Evolutionary conservation across 129 eudicot genomes (phyloP).

Genomic region (Chrysanthemum makinoi): DNA sequence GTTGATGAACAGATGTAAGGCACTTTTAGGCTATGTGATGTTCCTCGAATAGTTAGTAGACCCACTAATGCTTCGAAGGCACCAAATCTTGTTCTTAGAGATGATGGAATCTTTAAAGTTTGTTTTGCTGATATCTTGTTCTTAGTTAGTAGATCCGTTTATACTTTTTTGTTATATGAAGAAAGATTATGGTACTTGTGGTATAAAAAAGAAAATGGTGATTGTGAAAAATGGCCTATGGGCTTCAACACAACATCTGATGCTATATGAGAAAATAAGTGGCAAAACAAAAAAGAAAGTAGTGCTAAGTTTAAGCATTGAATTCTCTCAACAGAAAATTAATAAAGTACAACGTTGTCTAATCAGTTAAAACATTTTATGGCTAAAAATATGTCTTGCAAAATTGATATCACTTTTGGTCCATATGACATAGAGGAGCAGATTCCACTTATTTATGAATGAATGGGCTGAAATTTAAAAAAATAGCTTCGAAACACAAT

Average conservation of each 20-base stretch:
- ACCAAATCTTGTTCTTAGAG: too few relatives aligned
- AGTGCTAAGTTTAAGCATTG: not conserved
- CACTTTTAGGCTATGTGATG: too few relatives aligned
- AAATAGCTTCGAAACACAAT: too few relatives aligned
- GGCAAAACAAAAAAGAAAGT: constrained; percentile 19
- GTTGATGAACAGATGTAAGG: too few relatives aligned
- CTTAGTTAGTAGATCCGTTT: too few relatives aligned
- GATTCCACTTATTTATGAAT: not conserved
- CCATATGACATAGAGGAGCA: constrained; percentile 4
- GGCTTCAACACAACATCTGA: constrained; percentile 83
- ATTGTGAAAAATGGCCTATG: constrained; percentile 68
- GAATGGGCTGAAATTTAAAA: not conserved
- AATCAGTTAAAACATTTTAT: not conserved
- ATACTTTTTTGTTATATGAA: too few relatives aligned
- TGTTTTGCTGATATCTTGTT: too few relatives aligned
- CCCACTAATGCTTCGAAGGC: too few relatives aligned
- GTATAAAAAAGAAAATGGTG: constrained; percentile 15
- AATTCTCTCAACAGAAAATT: not conserved
- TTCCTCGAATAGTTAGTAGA: too few relatives aligned
- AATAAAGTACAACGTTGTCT: not conserved
- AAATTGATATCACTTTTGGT: not conserved
- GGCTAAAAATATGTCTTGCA: not conserved
- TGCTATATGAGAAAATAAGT: constrained; percentile 91
- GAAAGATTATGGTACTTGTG: too few relatives aligned
- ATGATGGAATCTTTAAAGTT: too few relatives aligned